Conservation (phyloP, 108 stramenopile species). For the Cyclotella choctawhatcheeana region DNA sequence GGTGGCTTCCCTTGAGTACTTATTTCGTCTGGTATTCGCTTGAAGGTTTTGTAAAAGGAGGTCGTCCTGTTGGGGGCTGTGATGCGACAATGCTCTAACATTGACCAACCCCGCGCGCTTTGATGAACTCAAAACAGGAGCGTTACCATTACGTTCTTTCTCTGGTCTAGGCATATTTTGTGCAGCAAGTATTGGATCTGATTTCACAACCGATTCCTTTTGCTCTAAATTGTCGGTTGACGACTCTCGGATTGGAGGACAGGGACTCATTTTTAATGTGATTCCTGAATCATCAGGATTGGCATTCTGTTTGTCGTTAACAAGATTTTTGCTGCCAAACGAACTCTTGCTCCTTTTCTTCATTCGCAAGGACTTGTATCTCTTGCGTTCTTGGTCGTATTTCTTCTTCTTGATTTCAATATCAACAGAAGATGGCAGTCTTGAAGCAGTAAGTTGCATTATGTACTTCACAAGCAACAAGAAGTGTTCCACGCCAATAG, state of each 20-base stretch:
- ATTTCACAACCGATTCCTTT: neutral
- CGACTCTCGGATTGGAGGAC: conserved; percentile 48
- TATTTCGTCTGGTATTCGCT: conserved; percentile 11
- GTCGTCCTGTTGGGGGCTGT: neutral
- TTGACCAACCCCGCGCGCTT: conserved; percentile 5
- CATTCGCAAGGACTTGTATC: conserved; percentile 60
- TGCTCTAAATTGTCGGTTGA: conserved; percentile 23
- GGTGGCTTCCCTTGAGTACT: neutral
- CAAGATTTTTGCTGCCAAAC: conserved; percentile 19
- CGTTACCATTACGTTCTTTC: neutral
- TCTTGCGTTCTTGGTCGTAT: conserved; percentile 60
- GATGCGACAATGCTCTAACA: neutral
- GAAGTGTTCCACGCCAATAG: conserved; percentile 90
- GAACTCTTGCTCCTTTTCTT: conserved; percentile 66
- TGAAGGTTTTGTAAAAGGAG: too few species aligned
- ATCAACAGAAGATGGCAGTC: conserved; percentile 67
- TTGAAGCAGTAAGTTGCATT: conserved; percentile 73
- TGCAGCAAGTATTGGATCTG: too few species aligned
- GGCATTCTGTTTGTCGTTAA: neutral
- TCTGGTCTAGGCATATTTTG: neutral
- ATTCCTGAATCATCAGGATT: conserved; percentile 12
- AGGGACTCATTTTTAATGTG: conserved; percentile 25
- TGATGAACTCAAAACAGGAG: neutral
- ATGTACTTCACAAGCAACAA: conserved; percentile 90
- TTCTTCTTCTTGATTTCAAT: conserved; percentile 76